Conservation (phyloP, 768 basidiomycete species). For the Coprinellus micaceus region DNA sequence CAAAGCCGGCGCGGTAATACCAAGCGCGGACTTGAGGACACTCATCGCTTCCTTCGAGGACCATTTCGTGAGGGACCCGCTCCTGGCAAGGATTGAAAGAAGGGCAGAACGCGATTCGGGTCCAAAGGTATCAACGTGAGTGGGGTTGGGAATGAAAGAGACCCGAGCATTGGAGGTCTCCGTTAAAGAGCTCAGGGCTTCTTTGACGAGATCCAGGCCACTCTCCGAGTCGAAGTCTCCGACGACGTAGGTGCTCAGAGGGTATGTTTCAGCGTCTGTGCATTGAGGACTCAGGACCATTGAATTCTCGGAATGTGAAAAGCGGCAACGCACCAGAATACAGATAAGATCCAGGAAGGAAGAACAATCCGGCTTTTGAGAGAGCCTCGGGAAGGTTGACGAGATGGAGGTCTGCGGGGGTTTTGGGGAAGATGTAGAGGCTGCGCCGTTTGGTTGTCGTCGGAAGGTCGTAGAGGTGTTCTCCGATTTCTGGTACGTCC, state of each 20-base stretch:
- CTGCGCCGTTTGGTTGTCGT: slow-evolving; percentile 70
- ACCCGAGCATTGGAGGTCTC: slow-evolving; percentile 25
- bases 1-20: background rate
- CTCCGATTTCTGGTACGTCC: slow-evolving; percentile 47
- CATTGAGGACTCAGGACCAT: background rate
- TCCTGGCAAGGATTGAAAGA: slow-evolving; percentile 20
- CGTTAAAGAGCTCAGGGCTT: slow-evolving; percentile 60
- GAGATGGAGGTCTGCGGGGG: slow-evolving; percentile 47
- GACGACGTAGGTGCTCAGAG: slow-evolving; percentile 60
- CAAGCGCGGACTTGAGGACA: background rate
- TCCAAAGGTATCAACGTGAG: background rate
- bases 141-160: slow-evolving; percentile 1
- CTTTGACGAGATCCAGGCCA: slow-evolving; percentile 57
- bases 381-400: slow-evolving; percentile 56
- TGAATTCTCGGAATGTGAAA: no score
- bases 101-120: slow-evolving; percentile 40
- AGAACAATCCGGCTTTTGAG: slow-evolving; percentile 39
- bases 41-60: background rate
- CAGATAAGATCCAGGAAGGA: slow-evolving; percentile 47
- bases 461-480: slow-evolving; percentile 90
- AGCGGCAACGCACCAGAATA: slow-evolving; percentile 51
- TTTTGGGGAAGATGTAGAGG: slow-evolving; percentile 60
- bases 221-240: slow-evolving; percentile 70
- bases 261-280: slow-evolving; percentile 28
- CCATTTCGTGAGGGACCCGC: background rate